Conservation (phyloP, 495 filamentous ascomycete genomes). For the Cryomyces minteri region DNA sequence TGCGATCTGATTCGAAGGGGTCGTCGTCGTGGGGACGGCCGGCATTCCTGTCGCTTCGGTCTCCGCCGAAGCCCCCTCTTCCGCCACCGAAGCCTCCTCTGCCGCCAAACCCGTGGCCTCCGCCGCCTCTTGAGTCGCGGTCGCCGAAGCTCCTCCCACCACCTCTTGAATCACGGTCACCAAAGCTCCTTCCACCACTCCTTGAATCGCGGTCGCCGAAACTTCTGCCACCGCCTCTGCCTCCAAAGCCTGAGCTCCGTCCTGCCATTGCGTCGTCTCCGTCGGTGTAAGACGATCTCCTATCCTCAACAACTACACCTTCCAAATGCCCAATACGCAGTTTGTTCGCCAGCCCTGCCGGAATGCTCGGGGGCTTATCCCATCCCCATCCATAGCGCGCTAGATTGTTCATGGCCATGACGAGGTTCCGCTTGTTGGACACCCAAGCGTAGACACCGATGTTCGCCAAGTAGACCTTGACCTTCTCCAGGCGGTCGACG, state of each 20-base stretch:
- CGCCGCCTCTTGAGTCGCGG: too few relatives aligned
- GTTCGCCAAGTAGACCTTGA: slow-evolving; percentile 32
- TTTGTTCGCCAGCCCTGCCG: slow-evolving; percentile 21
- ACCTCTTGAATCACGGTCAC: too few relatives aligned
- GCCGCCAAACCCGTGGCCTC: slow-evolving; percentile 2
- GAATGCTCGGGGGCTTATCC: slow-evolving; percentile 33
- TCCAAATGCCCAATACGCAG: slow-evolving; percentile 25
- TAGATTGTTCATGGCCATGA: slow-evolving; percentile 43
- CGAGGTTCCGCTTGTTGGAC: slow-evolving; percentile 20
- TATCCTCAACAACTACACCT: slow-evolving; percentile 27
- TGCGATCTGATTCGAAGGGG: too few relatives aligned
- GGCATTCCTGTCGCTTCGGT: too few relatives aligned
- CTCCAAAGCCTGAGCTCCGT: slow-evolving; percentile 3
- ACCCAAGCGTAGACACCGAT: slow-evolving; percentile 21
- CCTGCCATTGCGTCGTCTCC: not conserved
- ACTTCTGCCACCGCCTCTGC: too few relatives aligned
- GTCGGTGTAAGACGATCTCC: too few relatives aligned
- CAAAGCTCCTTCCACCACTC: too few relatives aligned
- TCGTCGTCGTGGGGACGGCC: too few relatives aligned
- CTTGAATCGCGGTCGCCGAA: too few relatives aligned
- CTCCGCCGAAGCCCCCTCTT: slow-evolving; percentile 1
- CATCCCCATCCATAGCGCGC: slow-evolving; percentile 42
- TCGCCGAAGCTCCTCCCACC: too few relatives aligned
- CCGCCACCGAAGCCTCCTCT: not conserved
- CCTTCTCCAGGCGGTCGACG: slow-evolving; percentile 27